Conservation (phyloP, 805 yeast genomes). For the Candida namnaoensis region DNA sequence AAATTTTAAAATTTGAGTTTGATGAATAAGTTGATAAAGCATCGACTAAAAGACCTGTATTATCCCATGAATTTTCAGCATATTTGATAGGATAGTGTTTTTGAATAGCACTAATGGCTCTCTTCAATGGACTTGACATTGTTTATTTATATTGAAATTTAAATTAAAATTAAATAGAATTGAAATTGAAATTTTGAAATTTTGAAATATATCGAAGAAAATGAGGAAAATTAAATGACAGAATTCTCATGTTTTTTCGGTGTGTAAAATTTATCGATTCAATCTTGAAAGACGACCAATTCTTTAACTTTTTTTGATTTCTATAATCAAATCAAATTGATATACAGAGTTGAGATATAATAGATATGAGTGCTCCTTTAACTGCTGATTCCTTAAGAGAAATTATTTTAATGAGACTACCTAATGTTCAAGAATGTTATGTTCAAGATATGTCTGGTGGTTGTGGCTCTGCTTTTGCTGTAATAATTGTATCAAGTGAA, state of each 20-base stretch:
- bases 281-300: too few relatives aligned
- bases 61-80: slow-evolving; percentile 92
- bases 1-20: slow-evolving; percentile 20
- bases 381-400: slow-evolving; percentile 31
- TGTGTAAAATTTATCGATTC: too few relatives aligned
- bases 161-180: too few relatives aligned
- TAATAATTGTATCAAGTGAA: slow-evolving; percentile 65
- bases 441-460: slow-evolving; percentile 75
- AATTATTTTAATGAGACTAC: slow-evolving; percentile 46
- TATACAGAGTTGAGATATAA: slow-evolving; percentile 1
- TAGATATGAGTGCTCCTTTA: slow-evolving; percentile 4
- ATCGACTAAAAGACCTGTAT: slow-evolving; percentile 85
- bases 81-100: slow-evolving; percentile 69
- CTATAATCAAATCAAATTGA: not conserved
- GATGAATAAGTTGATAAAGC: slow-evolving; percentile 28
- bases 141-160: not conserved
- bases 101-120: slow-evolving; percentile 47
- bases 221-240: too few relatives aligned
- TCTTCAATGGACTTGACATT: slow-evolving; percentile 26
- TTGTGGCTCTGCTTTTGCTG: slow-evolving; percentile 97
- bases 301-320: too few relatives aligned
- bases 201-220: too few relatives aligned
- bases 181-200: too few relatives aligned
- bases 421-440: slow-evolving; percentile 49
- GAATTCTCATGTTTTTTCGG: too few relatives aligned